Conservation (phyloP, 2,329 filamentous ascomycete genomes). For the Aspergillus hiratsukae region DNA sequence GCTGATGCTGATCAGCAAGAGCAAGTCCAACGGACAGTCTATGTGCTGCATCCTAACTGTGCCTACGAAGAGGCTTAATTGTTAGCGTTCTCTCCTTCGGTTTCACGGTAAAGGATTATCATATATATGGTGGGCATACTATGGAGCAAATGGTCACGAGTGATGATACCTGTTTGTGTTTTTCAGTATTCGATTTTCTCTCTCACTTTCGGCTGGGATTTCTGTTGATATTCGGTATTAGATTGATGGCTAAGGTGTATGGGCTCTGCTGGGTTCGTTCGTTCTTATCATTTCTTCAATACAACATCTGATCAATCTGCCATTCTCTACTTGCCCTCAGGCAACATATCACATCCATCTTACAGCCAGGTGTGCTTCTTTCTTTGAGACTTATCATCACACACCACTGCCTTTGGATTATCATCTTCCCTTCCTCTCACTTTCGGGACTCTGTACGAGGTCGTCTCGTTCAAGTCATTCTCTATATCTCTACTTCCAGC, state of each 20-base stretch:
- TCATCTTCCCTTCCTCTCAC: too few relatives aligned
- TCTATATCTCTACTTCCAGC: background rate
- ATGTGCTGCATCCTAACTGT: conserved; percentile 92
- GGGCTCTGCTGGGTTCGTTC: background rate
- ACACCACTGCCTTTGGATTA: too few relatives aligned
- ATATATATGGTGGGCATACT: conserved; percentile 18
- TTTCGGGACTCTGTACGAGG: too few relatives aligned
- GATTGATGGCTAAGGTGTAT: background rate
- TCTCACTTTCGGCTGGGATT: conserved; percentile 2
- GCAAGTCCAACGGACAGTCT: conserved; percentile 56
- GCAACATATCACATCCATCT: background rate
- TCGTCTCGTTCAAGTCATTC: background rate
- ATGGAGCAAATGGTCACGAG: conserved; percentile 26
- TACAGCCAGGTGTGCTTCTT: background rate
- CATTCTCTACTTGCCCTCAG: background rate
- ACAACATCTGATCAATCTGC: background rate
- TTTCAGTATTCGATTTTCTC: background rate
- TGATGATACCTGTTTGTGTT: conserved; percentile 28
- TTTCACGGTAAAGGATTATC: conserved; percentile 8
- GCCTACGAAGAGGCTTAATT: conserved; percentile 59
- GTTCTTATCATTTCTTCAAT: background rate
- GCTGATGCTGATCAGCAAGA: conserved; percentile 55
- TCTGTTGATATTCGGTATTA: conserved; percentile 1
- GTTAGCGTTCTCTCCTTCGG: conserved; percentile 5
- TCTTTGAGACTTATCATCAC: background rate